Conservation (phyloP, 345 rosid species). For the Streptanthus diversifolius region DNA sequence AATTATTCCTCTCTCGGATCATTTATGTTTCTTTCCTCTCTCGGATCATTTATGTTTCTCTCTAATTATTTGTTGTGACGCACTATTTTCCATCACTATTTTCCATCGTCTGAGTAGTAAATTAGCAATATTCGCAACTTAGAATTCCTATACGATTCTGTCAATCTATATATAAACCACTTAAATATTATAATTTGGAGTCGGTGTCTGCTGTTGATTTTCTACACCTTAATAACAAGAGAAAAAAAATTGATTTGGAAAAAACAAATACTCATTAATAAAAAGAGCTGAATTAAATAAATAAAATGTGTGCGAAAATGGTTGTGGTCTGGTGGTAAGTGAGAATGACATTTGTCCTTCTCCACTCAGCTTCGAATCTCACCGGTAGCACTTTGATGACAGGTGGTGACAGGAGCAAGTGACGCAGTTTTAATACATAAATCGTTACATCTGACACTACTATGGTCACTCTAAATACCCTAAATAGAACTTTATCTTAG, state of each 20-base stretch:
- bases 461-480: too few relatives aligned
- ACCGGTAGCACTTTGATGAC: too few relatives aligned
- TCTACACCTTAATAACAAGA: background rate
- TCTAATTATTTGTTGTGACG: background rate
- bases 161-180: background rate
- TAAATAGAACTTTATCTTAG: too few relatives aligned
- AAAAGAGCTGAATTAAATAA: background rate
- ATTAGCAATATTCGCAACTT: background rate
- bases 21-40: background rate
- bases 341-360: too few relatives aligned
- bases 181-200: background rate
- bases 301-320: background rate
- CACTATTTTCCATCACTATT: background rate
- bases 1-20: background rate
- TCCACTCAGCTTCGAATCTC: too few relatives aligned
- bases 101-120: background rate
- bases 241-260: background rate
- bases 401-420: too few relatives aligned
- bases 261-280: background rate
- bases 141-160: background rate
- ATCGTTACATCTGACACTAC: too few relatives aligned
- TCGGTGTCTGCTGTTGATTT: background rate
- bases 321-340: too few relatives aligned
- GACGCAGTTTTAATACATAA: too few relatives aligned
- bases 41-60: background rate